Evolutionary conservation across 1,284 basidiomycete genomes (phyloP), one percentile per base, ranked within the genome.

Genomic region (Cutaneotrichosporon cyanovorans): DNA sequence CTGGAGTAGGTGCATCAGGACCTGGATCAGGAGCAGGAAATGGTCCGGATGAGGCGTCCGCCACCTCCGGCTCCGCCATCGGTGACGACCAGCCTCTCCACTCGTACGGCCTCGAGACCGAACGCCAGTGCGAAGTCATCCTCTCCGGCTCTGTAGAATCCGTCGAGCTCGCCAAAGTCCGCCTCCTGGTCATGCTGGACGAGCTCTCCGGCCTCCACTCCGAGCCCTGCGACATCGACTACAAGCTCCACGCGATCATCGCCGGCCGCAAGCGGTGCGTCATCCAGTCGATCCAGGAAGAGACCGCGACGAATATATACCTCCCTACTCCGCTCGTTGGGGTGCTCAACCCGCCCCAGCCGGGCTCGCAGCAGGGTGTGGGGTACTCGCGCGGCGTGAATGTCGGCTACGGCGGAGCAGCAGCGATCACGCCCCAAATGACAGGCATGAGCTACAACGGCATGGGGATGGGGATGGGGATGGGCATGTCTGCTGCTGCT

Each of bases 271-370:
- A 96, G 73, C 85, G 93, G 39, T 77, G 77, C 48, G 78, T 85
- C 20, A 76, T 98, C 35, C 93, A 97, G 71, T 79, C 84, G 7
- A 95, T 98, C 48, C 89, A 96, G 69, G 91, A 97, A 71, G 91
- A 97, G 71, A 97, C 93, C 0, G 91, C 84, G 0, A 96, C 93
- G 48, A 98, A 93, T 66, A 88, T 98, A 51, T 98, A 97, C 71
- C 79, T 89, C 56, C 90, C 93, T 23, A 88, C 89, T 5, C 84
- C 90, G 36, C 76, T 97, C 44, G 85, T 91, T 57, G 89, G 87
- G 39, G 80, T 92, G 18, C 77, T 92, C 39, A 62, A 66, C 46
- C 53, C 56, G 6, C 66, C 66, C 28, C 62, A 63, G 36, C 60
- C 62, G 10, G 58, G 60, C 11, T 40, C 55, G 19, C 60, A 58